Base-by-base conservation (phyloP, 2,329 filamentous ascomycete species). In the Amauroascus niger region DNA sequence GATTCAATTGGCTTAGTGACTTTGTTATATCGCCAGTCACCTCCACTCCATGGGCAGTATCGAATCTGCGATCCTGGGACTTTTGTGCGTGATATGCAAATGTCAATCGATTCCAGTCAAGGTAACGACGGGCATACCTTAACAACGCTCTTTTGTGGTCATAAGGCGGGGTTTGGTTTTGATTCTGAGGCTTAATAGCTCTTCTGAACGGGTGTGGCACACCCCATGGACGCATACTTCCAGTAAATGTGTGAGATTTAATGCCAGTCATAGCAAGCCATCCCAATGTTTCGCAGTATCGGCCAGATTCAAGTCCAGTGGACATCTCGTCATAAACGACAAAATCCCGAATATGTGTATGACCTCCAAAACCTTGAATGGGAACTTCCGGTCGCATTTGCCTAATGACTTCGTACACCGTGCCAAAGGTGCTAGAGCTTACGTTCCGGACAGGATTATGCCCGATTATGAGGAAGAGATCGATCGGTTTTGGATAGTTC, bases 271-370 rank as follows among this genome's bases (percentile, higher is more conserved):
- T 77, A n/a, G 80, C 78, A 20, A 84, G 64, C 79, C 80, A 86
- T 22, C 82, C 82, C 0, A 85, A 71, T 1, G 82, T 85, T 68
- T 86, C 82, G 63, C 82, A 85, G 66, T 84, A 86, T 50, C 80
- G 75, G 5, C 80, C 81, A 2, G 81, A 79, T 60, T 83, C 81
- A 7, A 85, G 70, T 0, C 75, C 81, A 3, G 81, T 81, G 5
- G 79, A 76, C 60, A 75, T 76, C 53, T 79, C 74, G 62, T 86
- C 82, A 57, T 80, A 83, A 1, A 83, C 77, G 16, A 74, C 74
- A 63, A 84, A 83, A 63, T 86, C 82, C 14, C 83, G 78, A 56
- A 83, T 77, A 62, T 84, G 82, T 35, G 72, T 77, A 66, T 84
- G 82, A 8, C 81, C 82, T 18, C 81, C 82, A 58, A 86, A 82